Evolutionary conservation across 352 stramenopile species (phyloP), one percentile per base, ranked within the genome.

Genomic region (Phytophthora ohioensis): DNA sequence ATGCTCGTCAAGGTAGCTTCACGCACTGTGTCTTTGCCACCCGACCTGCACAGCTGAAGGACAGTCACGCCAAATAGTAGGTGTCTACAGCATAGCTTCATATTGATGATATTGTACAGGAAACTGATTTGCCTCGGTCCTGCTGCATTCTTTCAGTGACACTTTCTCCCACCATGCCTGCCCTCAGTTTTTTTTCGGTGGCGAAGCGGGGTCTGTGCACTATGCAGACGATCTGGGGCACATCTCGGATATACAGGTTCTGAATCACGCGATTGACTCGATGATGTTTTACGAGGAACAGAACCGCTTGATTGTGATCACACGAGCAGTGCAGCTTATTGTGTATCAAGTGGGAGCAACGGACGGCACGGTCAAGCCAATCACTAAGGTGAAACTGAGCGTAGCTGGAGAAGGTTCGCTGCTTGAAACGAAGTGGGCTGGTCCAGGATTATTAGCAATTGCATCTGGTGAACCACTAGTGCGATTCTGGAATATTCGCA

Each of bases 111-210:
- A 17, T 5, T 45, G 53, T 27, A 27, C 21, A 27, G 21, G 38
- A 3, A 56, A 4, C n/a, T 53, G 21, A 42, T 57, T 13, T 42
- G 11, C 15, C 13, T 17, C 43, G 12, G 36, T 53, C 57, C 35
- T 45, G 39, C 10, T 32, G 42, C 13, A 21, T 46, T 56, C 64
- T 3, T 47, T 46, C 36, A 90, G 81, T 27, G 78, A 88, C 5
- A 52, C 67, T 3, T 92, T 89, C 55, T 74, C 83, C 7, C 81
- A 90, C 51, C 74, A 78, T 6, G 68, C 76, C 5, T 95, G 88
- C 49, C 90, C 90, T 30, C 82, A 91, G 32, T 98, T 98, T 67
- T 98, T 98, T 70, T 96, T 98, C 57, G 93, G 91, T n/a, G 93
- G 91, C n/a, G 90, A 98, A 57, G 80, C 85, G 21, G 95, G 95